A percentile compares a stretch with the other conserved stretches of the same genome.
phyloP scores from a whole-genome alignment of 1,139 yeast genomes.

The Scheffersomyces illinoinensis region DNA sequence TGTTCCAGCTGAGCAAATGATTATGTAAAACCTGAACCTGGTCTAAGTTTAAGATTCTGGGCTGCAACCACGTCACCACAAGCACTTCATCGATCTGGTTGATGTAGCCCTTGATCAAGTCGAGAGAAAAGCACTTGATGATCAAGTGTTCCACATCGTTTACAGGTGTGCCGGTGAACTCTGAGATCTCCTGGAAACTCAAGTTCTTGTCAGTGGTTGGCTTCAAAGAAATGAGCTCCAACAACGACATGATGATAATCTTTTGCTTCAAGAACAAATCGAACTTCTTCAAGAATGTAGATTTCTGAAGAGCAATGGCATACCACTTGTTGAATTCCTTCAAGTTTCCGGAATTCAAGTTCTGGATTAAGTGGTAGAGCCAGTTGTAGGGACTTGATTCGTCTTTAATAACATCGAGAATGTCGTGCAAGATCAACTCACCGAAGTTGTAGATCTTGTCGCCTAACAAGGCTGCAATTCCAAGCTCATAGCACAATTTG shows the following conservation, averaged over 20 bases:
- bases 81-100: constrained; percentile 83
- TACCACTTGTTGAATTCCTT: constrained; percentile 55
- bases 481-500: constrained; percentile 71
- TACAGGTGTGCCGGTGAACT: constrained; percentile 63
- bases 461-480: constrained; percentile 87
- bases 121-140: constrained; percentile 86
- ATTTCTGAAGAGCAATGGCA: constrained; percentile 35
- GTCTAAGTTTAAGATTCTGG: constrained; percentile 79
- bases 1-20: constrained; percentile 77
- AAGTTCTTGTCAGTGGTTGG: constrained; percentile 75
- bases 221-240: constrained; percentile 81
- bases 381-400: constrained; percentile 57
- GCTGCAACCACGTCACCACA: constrained; percentile 91
- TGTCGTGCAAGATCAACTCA: constrained; percentile 87
- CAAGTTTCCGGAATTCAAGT: constrained; percentile 80
- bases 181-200: constrained; percentile 70
- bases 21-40: constrained; percentile 79
- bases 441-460: constrained; percentile 95
- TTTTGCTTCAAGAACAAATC: constrained; percentile 81
- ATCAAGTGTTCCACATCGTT: constrained; percentile 87
- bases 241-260: constrained; percentile 86
- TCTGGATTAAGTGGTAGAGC: constrained; percentile 69
- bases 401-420: constrained; percentile 56
- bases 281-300: constrained; percentile 61
- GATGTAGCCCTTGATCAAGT: constrained; percentile 80